phyloP scores from a whole-genome alignment of 1,284 basidiomycete genomes.

The Cryptococcus deneoformans region DNA sequence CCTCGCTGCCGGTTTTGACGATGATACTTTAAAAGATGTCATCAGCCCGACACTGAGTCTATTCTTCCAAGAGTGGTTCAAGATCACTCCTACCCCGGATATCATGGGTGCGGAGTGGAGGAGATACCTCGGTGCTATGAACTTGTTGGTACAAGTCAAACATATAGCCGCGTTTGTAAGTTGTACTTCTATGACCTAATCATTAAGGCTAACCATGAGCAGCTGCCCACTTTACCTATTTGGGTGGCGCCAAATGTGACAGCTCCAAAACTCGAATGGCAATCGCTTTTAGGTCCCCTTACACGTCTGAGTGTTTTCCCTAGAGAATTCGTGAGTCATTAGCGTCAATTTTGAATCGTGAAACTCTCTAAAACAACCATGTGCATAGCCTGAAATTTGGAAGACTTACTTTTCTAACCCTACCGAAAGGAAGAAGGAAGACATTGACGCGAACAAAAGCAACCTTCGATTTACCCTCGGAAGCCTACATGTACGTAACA shows the following conservation, averaged over 20 bases:
- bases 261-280: conserved; percentile 53
- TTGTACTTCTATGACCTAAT: background rate
- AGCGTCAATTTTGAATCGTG: background rate
- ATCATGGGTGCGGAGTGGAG: conserved; percentile 64
- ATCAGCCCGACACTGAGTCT: conserved; percentile 50
- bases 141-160: conserved; percentile 77
- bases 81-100: conserved; percentile 40
- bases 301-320: conserved; percentile 78
- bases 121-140: conserved; percentile 76
- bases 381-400: conserved; percentile 68
- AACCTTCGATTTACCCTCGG: conserved; percentile 78
- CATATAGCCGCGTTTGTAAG: conserved; percentile 68
- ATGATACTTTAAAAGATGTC: conserved; percentile 50
- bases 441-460: conserved; percentile 78
- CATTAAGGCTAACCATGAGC: conserved; percentile 6
- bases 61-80: conserved; percentile 50
- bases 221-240: conserved; percentile 47
- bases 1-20: conserved; percentile 49
- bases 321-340: conserved; percentile 72
- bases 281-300: conserved; percentile 75
- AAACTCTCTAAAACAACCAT: background rate
- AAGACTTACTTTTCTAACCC: conserved; percentile 79
- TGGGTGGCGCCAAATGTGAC: conserved; percentile 46
- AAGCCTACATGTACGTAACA: conserved; percentile 75
- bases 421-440: conserved; percentile 66